Percentiles rank a stretch among this genome's conserved stretches.
Evolutionary conservation across 2,329 filamentous ascomycete genomes (phyloP).

Genomic region (Fusarium buxicola): DNA sequence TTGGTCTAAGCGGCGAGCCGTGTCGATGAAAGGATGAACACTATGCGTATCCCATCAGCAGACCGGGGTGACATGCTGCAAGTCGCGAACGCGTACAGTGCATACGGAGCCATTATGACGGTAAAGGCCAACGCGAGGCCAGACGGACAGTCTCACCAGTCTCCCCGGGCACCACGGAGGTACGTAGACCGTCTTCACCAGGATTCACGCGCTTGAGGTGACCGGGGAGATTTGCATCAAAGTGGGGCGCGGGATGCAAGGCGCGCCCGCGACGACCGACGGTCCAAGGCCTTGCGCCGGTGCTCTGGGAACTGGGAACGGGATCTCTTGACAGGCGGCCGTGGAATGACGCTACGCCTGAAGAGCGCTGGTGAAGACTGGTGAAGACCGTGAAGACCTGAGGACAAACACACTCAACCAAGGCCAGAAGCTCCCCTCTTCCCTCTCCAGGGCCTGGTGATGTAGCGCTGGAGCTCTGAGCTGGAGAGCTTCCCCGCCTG

Average conservation of each 20-base stretch:
- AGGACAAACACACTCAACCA: constrained; percentile 6
- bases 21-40: constrained; percentile 18
- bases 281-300: constrained; percentile 43
- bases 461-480: constrained; percentile 23
- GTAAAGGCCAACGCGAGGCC: constrained; percentile 32
- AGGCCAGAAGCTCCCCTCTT: constrained; percentile 7
- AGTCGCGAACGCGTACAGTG: constrained; percentile 45
- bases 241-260: constrained; percentile 45
- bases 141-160: constrained; percentile 31
- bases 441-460: constrained; percentile 14
- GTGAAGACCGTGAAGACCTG: no score
- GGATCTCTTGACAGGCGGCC: constrained; percentile 47
- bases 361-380: constrained; percentile 43
- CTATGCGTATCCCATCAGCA: constrained; percentile 6
- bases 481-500: constrained; percentile 32
- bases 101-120: constrained; percentile 13
- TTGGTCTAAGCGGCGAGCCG: constrained; percentile 38
- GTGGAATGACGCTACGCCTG: constrained; percentile 43
- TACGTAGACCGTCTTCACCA: constrained; percentile 28
- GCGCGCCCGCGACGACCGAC: constrained; percentile 30
- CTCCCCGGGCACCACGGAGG: no score
- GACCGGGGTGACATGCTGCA: constrained; percentile 10
- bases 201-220: constrained; percentile 32
- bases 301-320: constrained; percentile 44
- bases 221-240: constrained; percentile 40